phyloP scores from a whole-genome alignment of 2,329 filamentous ascomycete species.

The Geosmithia flava region DNA sequence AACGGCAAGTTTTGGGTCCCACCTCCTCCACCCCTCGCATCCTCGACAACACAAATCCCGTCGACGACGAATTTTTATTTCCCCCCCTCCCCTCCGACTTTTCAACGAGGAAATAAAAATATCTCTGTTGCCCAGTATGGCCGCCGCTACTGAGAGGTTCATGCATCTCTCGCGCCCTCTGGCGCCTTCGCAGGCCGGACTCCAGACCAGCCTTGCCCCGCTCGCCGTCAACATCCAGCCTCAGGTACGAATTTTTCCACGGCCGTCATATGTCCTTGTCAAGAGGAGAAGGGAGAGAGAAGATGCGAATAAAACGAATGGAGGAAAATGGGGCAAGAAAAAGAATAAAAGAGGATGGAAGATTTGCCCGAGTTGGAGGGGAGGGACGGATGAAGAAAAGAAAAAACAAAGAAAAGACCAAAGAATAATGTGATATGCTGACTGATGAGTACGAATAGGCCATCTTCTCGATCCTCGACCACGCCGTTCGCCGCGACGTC shows the following conservation, averaged over 20 bases:
- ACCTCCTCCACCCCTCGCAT: background rate
- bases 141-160: slow-evolving; percentile 69
- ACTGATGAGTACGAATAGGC: slow-evolving; percentile 34
- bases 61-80: background rate
- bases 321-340: background rate
- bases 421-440: background rate
- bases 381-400: background rate
- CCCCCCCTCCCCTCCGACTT: background rate
- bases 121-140: slow-evolving; percentile 52
- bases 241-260: slow-evolving; percentile 50
- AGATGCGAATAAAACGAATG: background rate
- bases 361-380: background rate
- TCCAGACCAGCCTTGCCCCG: slow-evolving; percentile 78
- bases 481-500: slow-evolving; percentile 77
- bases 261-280: too few relatives aligned
- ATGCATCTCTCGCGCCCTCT: slow-evolving; percentile 90
- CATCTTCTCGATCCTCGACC: slow-evolving; percentile 74
- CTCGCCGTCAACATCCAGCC: slow-evolving; percentile 91
- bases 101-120: slow-evolving; percentile 4
- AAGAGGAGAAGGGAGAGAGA: background rate
- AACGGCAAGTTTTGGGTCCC: background rate
- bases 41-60: background rate
- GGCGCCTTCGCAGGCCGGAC: slow-evolving; percentile 66
- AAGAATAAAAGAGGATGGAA: background rate
- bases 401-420: background rate